Evolutionary conservation across 306 rosid species (phyloP).

Genomic region (Oxytropis ochrocephala): DNA sequence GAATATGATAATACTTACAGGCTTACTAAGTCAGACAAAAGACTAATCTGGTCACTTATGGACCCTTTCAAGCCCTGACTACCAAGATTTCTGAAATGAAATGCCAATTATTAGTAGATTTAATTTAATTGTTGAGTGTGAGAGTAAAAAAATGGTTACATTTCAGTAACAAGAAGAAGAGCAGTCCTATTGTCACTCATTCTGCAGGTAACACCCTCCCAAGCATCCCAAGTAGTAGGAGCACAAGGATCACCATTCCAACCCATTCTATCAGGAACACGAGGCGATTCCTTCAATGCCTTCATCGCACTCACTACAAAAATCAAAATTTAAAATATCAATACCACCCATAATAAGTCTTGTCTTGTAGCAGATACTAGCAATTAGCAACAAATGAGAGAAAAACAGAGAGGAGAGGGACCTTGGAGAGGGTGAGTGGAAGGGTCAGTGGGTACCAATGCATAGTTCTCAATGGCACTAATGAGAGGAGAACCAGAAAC

Average conservation of each 20-base stretch:
- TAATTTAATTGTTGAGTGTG: background rate
- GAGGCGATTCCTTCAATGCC: conserved; percentile 82
- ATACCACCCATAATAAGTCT: background rate
- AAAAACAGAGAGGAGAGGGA: background rate
- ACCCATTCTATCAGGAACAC: conserved; percentile 92
- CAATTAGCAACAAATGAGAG: background rate
- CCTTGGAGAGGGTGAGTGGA: conserved; percentile 86
- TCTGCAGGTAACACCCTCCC: conserved; percentile 97
- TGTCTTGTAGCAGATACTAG: too few relatives aligned
- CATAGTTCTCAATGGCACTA: conserved; percentile 81
- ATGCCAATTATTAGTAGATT: background rate
- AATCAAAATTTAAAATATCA: background rate
- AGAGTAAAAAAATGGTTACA: conserved; percentile 42
- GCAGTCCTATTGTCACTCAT: conserved; percentile 46
- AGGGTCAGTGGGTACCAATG: conserved; percentile 70
- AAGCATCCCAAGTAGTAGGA: conserved; percentile 91
- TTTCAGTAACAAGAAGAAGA: conserved; percentile 63
- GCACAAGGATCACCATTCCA: conserved; percentile 99
- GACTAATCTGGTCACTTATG: conserved; percentile 73
- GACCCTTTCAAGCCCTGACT: conserved; percentile 87
- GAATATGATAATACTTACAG: conserved; percentile 53
- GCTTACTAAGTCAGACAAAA: conserved; percentile 78
- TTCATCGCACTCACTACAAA: conserved; percentile 72
- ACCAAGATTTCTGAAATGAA: conserved; percentile 76
- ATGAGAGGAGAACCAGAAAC: conserved; percentile 61